phyloP scores from a whole-genome alignment of 176 grass and related monocot genomes.

The Hsuehochloa calcarea region DNA sequence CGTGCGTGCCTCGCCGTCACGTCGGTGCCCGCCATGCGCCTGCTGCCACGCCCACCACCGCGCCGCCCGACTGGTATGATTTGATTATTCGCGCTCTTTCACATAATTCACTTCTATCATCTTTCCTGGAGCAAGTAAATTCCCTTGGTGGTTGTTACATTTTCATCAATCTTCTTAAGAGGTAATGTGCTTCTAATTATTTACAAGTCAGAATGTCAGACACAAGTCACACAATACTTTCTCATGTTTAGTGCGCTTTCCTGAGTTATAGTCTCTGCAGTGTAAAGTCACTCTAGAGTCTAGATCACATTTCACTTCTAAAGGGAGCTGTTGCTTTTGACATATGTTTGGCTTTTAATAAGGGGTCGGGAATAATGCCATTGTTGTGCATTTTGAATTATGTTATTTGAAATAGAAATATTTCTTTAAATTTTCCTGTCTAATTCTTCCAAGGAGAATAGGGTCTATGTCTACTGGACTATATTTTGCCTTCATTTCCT shows the following conservation, averaged over 20 bases:
- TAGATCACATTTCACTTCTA: constrained; percentile 32
- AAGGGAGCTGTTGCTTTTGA: background rate
- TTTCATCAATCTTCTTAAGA: constrained; percentile 94
- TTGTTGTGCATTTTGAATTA: constrained; percentile 27
- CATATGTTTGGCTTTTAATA: constrained; percentile 17
- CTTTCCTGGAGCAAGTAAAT: constrained; percentile 89
- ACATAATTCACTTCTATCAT: constrained; percentile 63
- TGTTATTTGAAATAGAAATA: background rate
- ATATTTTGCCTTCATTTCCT: constrained; percentile 20
- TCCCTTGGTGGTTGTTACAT: constrained; percentile 82
- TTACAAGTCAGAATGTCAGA: background rate
- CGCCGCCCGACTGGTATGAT: too few relatives aligned
- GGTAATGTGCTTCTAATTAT: constrained; percentile 42
- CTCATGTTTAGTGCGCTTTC: constrained; percentile 22
- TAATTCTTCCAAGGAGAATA: constrained; percentile 43
- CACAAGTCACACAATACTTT: background rate
- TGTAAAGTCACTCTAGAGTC: constrained; percentile 52
- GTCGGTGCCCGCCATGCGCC: too few relatives aligned
- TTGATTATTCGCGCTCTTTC: constrained; percentile 87
- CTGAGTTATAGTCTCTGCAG: constrained; percentile 38
- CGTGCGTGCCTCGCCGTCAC: too few relatives aligned
- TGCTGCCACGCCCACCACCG: too few relatives aligned
- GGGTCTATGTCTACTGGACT: background rate
- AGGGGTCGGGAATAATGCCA: background rate
- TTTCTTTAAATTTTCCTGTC: background rate